Base-by-base conservation (phyloP, 2,329 filamentous ascomycete genomes). In the Huntiella decipiens region DNA sequence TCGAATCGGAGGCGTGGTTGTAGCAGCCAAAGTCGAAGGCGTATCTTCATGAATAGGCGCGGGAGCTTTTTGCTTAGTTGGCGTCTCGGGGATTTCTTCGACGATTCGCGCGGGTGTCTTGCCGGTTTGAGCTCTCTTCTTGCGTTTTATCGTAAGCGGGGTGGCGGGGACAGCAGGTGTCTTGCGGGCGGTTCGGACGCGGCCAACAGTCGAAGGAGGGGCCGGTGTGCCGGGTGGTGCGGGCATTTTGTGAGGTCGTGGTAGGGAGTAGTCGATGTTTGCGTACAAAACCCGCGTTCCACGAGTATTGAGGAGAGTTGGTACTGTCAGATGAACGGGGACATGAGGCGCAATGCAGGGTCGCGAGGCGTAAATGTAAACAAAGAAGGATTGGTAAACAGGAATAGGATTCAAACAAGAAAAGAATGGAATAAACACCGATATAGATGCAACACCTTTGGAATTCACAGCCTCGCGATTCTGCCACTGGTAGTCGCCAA, bases 71-170 rank as follows among this genome's bases (percentile, higher is more conserved):
- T 10, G 37, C 37, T 17, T 38, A 17, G 15, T 15, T 6, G 15
- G 37, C 37, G 37, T 13, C 15, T 38, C 19, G 12, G 37, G 19
- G 37, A 38, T 10, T 11, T 15, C 15, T 11, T 15, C 19, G 13
- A 12, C 4, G 12, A 38, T 38, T 11, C 15, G 37, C n/a, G 37
- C 15, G 6, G 41, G n/a, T 15, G 28, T 15, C 28, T 15, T 7
- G 34, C 34, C 46, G 11, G 40, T 15, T 8, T 28, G 35, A 10
- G 41, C 13, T 10, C 40, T 45, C 16, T 46, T 46, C 16, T 45
- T 48, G 19, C 42, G 42, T 43, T 48, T 48, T 16, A 46, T 33
- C 5, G 47, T 36, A 3, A 45, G 38, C 8, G 47, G 47, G 7
- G 43, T 49, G 22, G 38, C 39, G 10, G 38, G 17, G 38, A 38